These are phyloP conservation scores for Fragaria nilgerrensis DNA, from an alignment of 306 rosid genomes.

Conservation along the genomic window DNA sequence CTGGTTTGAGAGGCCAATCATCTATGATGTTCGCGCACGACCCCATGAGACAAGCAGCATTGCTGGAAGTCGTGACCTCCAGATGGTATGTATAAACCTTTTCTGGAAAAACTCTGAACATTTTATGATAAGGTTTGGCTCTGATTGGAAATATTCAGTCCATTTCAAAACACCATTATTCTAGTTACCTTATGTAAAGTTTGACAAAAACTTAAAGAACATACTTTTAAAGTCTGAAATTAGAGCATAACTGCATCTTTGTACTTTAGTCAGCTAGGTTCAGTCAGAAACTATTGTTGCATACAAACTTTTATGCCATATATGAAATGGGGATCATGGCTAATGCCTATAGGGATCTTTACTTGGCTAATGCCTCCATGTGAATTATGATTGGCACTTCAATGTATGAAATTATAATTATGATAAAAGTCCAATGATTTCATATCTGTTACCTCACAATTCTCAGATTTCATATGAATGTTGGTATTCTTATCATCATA, in stretches of 20 bases:
- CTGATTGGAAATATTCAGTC: neutral
- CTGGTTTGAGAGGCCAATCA: constrained; percentile 87
- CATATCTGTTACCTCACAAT: neutral
- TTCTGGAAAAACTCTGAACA: neutral
- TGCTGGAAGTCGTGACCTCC: constrained; percentile 84
- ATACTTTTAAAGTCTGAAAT: neutral
- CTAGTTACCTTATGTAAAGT: neutral
- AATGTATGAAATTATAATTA: neutral
- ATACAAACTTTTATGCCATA: neutral
- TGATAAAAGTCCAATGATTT: neutral
- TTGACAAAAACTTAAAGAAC: neutral
- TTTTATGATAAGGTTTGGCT: neutral
- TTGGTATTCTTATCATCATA: neutral
- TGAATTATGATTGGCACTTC: neutral
- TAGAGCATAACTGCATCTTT: neutral
- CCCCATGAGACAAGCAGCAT: constrained; percentile 69
- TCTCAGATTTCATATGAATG: neutral
- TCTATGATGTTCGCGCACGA: constrained; percentile 82
- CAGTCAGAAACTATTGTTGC: neutral
- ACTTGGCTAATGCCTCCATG: neutral
- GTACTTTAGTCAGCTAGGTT: neutral
- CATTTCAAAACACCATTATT: neutral
- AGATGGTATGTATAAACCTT: constrained; percentile 47
- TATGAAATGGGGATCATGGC: neutral
- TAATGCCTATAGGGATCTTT: constrained; percentile 8